These are phyloP conservation scores for Helianthus tuberosus DNA, from an alignment of 129 eudicot species.

Conservation along the genomic window DNA sequence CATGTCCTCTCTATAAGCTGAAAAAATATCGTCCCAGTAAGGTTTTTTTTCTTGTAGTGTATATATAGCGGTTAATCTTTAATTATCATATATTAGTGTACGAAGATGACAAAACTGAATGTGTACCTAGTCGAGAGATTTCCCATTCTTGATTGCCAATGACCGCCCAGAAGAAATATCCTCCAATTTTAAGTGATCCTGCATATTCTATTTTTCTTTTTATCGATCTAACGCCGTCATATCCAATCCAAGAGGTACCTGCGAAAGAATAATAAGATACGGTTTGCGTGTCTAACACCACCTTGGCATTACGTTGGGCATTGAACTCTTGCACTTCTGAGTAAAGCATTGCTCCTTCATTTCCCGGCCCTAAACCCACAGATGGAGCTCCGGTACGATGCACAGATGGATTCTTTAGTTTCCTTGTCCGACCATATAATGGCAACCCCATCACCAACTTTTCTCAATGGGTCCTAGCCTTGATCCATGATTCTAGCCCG, in stretches of 20 bases:
- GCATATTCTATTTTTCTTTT: constrained; percentile 53
- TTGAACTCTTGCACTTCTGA: constrained; percentile 46
- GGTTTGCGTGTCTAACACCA: constrained; percentile 52
- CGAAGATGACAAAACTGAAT: background rate
- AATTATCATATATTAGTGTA: background rate
- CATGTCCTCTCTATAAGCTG: too few relatives aligned
- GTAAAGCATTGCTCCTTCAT: constrained; percentile 39
- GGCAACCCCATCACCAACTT: constrained; percentile 82
- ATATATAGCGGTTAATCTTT: background rate
- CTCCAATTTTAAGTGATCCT: constrained; percentile 50
- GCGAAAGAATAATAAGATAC: constrained; percentile 59
- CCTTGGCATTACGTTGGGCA: constrained; percentile 44
- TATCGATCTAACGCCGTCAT: constrained; percentile 55
- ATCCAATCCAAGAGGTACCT: constrained; percentile 67
- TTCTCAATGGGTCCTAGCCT: constrained; percentile 48
- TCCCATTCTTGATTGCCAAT: constrained; percentile 53
- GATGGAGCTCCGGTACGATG: constrained; percentile 70
- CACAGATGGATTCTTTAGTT: constrained; percentile 43
- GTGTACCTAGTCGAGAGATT: constrained; percentile 57
- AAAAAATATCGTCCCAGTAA: too few relatives aligned
- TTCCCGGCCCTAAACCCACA: constrained; percentile 58
- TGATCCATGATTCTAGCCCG: constrained; percentile 70
- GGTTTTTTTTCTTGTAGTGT: too few relatives aligned
- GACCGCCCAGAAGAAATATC: constrained; percentile 81
- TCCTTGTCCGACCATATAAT: constrained; percentile 70